Evolutionary conservation across 1,284 basidiomycete genomes (phyloP), one percentile per base, ranked within the genome.

Genomic region (Cutaneotrichosporon cutaneum): DNA sequence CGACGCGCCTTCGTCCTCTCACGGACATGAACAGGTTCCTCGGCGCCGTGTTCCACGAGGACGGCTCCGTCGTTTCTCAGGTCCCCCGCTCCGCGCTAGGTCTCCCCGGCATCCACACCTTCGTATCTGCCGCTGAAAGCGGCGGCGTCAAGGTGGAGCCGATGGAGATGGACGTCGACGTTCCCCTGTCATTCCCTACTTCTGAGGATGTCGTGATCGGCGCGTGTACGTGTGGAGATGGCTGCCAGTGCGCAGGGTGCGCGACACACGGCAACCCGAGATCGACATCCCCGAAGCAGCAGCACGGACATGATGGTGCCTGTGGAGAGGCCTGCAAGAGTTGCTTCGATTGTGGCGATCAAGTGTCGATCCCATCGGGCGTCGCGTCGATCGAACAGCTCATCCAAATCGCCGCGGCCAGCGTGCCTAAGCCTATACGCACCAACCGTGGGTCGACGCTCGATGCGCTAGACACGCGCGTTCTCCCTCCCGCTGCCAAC

Each of bases 231-330:
- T 81, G 80, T 61, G 79, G 78, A 1, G 74, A 77, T 10, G 73
- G 74, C 9, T 81, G 80, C 59, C 68, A 73, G 11, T 81, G 80
- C 66, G 71, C 80, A 4, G 76, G 75, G 9, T 81, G 80, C 54
- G 70, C 70, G 4, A 76, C 73, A 1, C 80, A 81, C 60, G 70
- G 68, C 36, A 72, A 72, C 24, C 55, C 6, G 61, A 56, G 54
- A 50, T 61, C 65, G n/a, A 42, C 57, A 2, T 62, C 58, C n/a
- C 57, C 60, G n/a, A 58, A 53, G 30, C 54, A 45, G 7, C 44
- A 61, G 3, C 70, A 67, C 32, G 47, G 26, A 4, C 70, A 70
- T 52, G 65, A 69, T 7, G 63, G 62, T n/a, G 56, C 59, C 1
- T 76, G 76, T 58, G 76, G 74, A 3, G 69, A 71, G 16, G 59